phyloP scores from a whole-genome alignment of 2,329 filamentous ascomycete species.

The Cladobotryum protrusum region DNA sequence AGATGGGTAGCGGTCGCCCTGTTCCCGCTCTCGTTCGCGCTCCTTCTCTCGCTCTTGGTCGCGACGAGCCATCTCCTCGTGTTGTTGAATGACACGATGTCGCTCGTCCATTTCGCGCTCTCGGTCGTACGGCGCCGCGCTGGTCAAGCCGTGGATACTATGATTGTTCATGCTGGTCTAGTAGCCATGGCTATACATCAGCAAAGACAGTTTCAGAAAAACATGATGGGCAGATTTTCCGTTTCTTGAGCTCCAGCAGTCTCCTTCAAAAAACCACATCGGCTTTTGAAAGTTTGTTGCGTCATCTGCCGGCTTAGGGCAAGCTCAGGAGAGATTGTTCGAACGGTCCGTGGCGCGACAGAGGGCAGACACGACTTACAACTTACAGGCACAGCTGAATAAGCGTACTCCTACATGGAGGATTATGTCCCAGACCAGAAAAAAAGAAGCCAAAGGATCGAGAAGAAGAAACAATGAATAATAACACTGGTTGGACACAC shows the following conservation, averaged over 20 bases:
- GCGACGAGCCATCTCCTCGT: slow-evolving; percentile 44
- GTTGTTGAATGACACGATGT: slow-evolving; percentile 40
- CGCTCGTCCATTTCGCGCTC: slow-evolving; percentile 45
- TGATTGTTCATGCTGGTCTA: slow-evolving; percentile 41
- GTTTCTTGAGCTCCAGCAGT: not conserved
- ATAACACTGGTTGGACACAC: slow-evolving; percentile 5
- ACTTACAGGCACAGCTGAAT: slow-evolving; percentile 27
- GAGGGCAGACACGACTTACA: slow-evolving; percentile 24
- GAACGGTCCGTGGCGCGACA: slow-evolving; percentile 19
- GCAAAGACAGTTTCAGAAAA: not conserved
- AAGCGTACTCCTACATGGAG: slow-evolving; percentile 32
- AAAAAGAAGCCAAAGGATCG: not conserved
- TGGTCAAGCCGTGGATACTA: slow-evolving; percentile 34
- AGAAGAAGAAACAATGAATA: slow-evolving; percentile 1
- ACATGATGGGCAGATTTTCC: not conserved
- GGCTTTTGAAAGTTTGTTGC: not conserved
- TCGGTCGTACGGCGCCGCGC: slow-evolving; percentile 39
- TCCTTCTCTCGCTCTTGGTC: slow-evolving; percentile 59
- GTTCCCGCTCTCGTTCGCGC: slow-evolving; percentile 54
- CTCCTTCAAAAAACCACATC: not conserved
- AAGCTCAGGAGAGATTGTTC: slow-evolving; percentile 7
- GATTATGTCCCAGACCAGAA: slow-evolving; percentile 12
- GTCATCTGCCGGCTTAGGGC: not conserved
- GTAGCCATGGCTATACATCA: slow-evolving; percentile 2
- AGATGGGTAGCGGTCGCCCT: slow-evolving; percentile 61